phyloP scores from a whole-genome alignment of 1,139 yeast species.

The Suhomyces ambrosiae region DNA sequence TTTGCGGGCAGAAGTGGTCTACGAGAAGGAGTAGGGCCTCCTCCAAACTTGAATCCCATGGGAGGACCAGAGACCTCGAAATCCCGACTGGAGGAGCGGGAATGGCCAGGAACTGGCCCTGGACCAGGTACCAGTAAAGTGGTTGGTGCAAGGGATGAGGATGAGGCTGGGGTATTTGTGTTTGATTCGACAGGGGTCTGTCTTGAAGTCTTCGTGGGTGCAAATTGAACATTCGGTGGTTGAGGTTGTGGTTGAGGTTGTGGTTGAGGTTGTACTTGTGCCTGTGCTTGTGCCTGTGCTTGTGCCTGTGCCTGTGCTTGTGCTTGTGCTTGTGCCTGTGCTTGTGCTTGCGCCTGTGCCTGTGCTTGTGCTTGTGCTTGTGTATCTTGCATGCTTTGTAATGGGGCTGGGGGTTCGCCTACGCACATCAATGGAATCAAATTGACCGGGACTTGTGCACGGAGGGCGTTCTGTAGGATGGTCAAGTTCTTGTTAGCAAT shows the following conservation, averaged over 20 bases:
- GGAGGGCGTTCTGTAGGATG: slow-evolving; percentile 61
- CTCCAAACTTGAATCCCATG: slow-evolving; percentile 45
- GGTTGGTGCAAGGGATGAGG: no score
- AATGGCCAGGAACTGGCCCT: slow-evolving; percentile 5
- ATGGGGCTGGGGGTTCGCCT: slow-evolving; percentile 17
- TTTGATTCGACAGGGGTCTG: background rate
- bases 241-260: background rate
- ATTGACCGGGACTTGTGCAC: slow-evolving; percentile 65
- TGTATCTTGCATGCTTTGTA: background rate
- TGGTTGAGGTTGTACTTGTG: slow-evolving; percentile 1
- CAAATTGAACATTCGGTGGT: background rate
- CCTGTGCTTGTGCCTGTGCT: slow-evolving; percentile 1
- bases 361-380: slow-evolving; percentile 4
- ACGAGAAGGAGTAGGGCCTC: slow-evolving; percentile 29
- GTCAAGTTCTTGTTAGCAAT: slow-evolving; percentile 60
- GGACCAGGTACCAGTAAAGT: no score
- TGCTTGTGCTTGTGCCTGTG: slow-evolving; percentile 3
- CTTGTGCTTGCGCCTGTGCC: slow-evolving; percentile 3
- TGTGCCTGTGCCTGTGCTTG: slow-evolving; percentile 4
- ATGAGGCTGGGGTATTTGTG: no score
- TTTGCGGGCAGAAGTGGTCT: slow-evolving; percentile 69
- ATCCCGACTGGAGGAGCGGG: slow-evolving; percentile 15
- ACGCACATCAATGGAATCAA: slow-evolving; percentile 68
- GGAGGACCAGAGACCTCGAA: slow-evolving; percentile 31
- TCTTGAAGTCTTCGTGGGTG: background rate